These are phyloP conservation scores for Scenedesmus sp. DNA, from an alignment of 163 green algal species.

Conservation along the genomic window DNA sequence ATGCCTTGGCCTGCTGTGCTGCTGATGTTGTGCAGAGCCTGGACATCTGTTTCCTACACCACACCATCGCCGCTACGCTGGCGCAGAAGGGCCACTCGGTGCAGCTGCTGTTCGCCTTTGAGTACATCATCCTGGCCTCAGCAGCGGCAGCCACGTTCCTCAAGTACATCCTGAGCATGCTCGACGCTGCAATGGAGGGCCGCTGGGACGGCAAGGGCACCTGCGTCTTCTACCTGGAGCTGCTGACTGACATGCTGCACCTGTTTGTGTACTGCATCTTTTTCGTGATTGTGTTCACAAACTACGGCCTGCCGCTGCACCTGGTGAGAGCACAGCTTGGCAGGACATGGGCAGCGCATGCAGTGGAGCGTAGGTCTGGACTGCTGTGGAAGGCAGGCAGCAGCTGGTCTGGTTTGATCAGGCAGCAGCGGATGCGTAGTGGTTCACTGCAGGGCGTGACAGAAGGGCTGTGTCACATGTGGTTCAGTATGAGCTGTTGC, in stretches of 20 bases:
- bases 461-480: too few species aligned
- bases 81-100: conserved; percentile 81
- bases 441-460: too few species aligned
- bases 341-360: too few species aligned
- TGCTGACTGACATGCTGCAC: conserved; percentile 97
- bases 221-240: conserved; percentile 98
- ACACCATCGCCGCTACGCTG: conserved; percentile 85
- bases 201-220: conserved; percentile 92
- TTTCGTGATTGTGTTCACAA: conserved; percentile 96
- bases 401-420: too few species aligned
- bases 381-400: too few species aligned
- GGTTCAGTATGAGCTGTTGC: too few species aligned
- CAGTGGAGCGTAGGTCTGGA: too few species aligned
- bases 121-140: conserved; percentile 90
- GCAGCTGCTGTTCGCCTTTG: conserved; percentile 98
- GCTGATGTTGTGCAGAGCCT: conserved; percentile 65
- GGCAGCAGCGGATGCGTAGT: too few species aligned
- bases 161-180: conserved; percentile 91
- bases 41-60: conserved; percentile 89
- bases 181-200: conserved; percentile 90
- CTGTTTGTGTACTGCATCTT: conserved; percentile 97
- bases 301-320: conserved; percentile 96
- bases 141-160: conserved; percentile 76
- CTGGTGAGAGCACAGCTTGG: conserved; percentile 87
- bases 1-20: too few species aligned